A percentile compares a stretch with the other conserved stretches of the same genome.
Evolutionary conservation across 805 yeast genomes (phyloP).

Genomic region (Myxozyma neglecta): DNA sequence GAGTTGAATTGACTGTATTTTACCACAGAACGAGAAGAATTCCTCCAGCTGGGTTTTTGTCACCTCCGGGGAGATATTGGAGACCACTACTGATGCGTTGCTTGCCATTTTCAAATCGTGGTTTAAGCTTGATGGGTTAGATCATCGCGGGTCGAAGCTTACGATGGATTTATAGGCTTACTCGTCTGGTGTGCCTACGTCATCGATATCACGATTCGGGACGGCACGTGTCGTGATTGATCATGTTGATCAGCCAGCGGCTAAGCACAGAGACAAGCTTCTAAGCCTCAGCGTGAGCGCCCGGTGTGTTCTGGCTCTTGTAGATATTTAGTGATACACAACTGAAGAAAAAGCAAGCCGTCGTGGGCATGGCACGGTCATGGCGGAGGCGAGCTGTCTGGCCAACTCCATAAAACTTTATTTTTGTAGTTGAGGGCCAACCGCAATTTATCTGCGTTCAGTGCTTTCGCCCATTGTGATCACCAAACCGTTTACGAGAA

Average conservation of each 20-base stretch:
- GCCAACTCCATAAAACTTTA: too few relatives aligned
- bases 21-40: constrained; percentile 77
- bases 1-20: constrained; percentile 39
- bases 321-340: too few relatives aligned
- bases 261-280: too few relatives aligned
- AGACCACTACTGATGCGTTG: constrained; percentile 49
- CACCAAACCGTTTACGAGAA: neutral
- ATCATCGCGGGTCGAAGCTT: neutral
- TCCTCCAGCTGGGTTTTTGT: constrained; percentile 55
- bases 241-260: too few relatives aligned
- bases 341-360: neutral
- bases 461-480: neutral
- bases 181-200: neutral
- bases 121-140: neutral
- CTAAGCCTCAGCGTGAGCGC: too few relatives aligned
- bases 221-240: too few relatives aligned
- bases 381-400: too few relatives aligned
- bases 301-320: too few relatives aligned
- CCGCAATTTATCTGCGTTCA: neutral
- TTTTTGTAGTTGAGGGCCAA: neutral
- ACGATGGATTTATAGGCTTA: neutral
- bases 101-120: neutral
- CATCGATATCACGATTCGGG: neutral
- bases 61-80: constrained; percentile 55
- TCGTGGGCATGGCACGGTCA: neutral